Conservation (phyloP, 2,329 filamentous ascomycete species). For the Alternaria burnsii region DNA sequence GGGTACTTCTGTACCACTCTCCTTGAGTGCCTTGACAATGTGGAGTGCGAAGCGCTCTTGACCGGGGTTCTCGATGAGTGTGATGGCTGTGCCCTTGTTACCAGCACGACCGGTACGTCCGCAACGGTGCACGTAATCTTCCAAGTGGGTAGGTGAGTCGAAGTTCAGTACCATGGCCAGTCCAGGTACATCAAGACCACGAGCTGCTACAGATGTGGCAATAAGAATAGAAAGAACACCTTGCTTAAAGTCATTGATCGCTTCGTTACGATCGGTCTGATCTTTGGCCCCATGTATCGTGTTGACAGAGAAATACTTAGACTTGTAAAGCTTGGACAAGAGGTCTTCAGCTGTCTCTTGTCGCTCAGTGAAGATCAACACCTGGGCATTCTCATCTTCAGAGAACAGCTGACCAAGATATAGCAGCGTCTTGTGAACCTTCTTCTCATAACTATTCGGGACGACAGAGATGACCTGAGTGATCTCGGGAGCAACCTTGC, state of each 20-base stretch:
- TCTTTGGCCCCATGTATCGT: conserved; percentile 79
- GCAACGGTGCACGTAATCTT: conserved; percentile 95
- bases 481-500: conserved; percentile 73
- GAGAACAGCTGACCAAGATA: conserved; percentile 87
- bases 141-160: conserved; percentile 90
- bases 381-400: conserved; percentile 86
- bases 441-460: conserved; percentile 67
- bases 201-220: conserved; percentile 93
- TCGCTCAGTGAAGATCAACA: conserved; percentile 89
- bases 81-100: conserved; percentile 93
- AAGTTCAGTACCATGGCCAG: conserved; percentile 96
- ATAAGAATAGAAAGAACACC: conserved; percentile 89
- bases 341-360: conserved; percentile 73
- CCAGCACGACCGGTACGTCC: conserved; percentile 94
- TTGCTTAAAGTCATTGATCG: conserved; percentile 57
- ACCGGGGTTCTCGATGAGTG: conserved; percentile 89
- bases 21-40: conserved; percentile 88
- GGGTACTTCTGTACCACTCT: conserved; percentile 86
- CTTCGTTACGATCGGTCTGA: conserved; percentile 46
- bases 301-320: conserved; percentile 64
- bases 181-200: conserved; percentile 94
- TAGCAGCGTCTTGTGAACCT: conserved; percentile 84
- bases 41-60: conserved; percentile 91
- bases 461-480: conserved; percentile 88
- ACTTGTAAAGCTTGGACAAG: conserved; percentile 41